phyloP scores from a whole-genome alignment of 2,329 filamentous ascomycete species.

The Plectosphaerella cucumerina region DNA sequence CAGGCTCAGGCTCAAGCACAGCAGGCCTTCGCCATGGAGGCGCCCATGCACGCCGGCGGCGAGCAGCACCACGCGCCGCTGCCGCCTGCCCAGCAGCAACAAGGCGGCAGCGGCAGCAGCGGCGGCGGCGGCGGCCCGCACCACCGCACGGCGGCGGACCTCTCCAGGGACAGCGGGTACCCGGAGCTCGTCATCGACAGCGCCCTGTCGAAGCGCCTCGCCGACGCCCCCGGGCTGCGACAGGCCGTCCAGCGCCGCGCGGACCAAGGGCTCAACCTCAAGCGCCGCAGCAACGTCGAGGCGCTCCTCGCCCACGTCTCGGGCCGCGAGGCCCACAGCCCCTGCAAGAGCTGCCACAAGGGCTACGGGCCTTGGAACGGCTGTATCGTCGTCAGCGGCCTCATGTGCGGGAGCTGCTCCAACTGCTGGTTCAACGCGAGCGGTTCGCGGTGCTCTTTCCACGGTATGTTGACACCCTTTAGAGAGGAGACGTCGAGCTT shows the following conservation, averaged over 20 bases:
- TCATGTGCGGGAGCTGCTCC: constrained; percentile 58
- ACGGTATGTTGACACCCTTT: constrained; percentile 32
- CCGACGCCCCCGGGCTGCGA: constrained; percentile 42
- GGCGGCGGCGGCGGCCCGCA: constrained; percentile 3
- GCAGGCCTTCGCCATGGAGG: constrained; percentile 14
- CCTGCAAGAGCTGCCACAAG: constrained; percentile 58
- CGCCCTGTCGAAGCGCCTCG: constrained; percentile 50
- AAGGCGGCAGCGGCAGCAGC: background rate
- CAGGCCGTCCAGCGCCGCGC: constrained; percentile 48
- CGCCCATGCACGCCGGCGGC: constrained; percentile 13
- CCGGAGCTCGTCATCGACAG: constrained; percentile 44
- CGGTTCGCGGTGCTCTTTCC: constrained; percentile 55
- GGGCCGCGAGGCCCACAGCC: constrained; percentile 40
- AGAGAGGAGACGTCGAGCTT: too few relatives aligned
- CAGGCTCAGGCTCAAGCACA: constrained; percentile 12
- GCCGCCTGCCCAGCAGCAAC: constrained; percentile 5
- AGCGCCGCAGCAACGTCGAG: constrained; percentile 56
- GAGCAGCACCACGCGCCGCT: constrained; percentile 2
- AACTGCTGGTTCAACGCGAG: constrained; percentile 64
- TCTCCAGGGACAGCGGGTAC: constrained; percentile 45
- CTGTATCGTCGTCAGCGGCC: constrained; percentile 55
- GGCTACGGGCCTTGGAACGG: constrained; percentile 55
- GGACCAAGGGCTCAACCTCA: constrained; percentile 51
- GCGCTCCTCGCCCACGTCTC: constrained; percentile 55
- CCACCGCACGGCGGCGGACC: constrained; percentile 36